Evolutionary conservation across 352 stramenopile genomes (phyloP).

Genomic region (Pelagophyceae sp.): DNA sequence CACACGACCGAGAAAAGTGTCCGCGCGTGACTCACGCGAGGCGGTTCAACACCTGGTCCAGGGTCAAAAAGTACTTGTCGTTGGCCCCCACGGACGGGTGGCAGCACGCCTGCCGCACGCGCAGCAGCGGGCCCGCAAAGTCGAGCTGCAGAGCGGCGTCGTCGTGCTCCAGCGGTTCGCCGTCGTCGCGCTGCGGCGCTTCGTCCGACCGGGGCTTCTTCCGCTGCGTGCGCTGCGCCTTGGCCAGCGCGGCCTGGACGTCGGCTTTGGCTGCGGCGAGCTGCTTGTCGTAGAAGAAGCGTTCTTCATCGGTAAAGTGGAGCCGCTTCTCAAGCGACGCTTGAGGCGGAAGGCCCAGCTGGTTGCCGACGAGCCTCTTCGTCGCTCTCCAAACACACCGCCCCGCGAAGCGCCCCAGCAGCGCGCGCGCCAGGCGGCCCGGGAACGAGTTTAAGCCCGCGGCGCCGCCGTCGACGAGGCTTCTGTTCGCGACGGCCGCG

Average conservation of each 20-base stretch:
- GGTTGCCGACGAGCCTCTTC: slow-evolving; percentile 56
- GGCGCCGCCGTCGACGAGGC: too few species aligned
- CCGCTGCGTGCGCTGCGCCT: background rate
- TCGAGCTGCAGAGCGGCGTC: slow-evolving; percentile 18
- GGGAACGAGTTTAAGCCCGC: slow-evolving; percentile 23
- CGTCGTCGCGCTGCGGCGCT: background rate
- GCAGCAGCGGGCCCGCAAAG: slow-evolving; percentile 60
- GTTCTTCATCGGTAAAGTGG: slow-evolving; percentile 58
- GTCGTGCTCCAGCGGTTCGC: background rate
- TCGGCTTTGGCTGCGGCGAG: background rate
- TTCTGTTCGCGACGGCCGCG: slow-evolving; percentile 45
- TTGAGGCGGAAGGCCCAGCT: slow-evolving; percentile 48
- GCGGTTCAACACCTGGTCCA: slow-evolving; percentile 58
- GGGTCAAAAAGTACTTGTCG: slow-evolving; percentile 42
- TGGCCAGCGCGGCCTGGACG: background rate
- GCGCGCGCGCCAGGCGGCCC: background rate
- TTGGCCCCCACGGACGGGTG: slow-evolving; percentile 69
- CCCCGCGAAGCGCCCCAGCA: slow-evolving; percentile 27
- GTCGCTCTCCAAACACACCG: slow-evolving; percentile 61
- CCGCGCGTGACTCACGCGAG: too few species aligned
- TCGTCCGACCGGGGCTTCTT: background rate
- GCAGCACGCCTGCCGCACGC: slow-evolving; percentile 75
- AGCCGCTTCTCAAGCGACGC: slow-evolving; percentile 52
- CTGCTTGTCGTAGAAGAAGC: slow-evolving; percentile 60
- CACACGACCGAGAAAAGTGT: too few species aligned